A percentile compares a stretch with the other conserved stretches of the same genome.
Conservation (phyloP, 2,329 filamentous ascomycete genomes). For the Periconia macrospinosa region DNA sequence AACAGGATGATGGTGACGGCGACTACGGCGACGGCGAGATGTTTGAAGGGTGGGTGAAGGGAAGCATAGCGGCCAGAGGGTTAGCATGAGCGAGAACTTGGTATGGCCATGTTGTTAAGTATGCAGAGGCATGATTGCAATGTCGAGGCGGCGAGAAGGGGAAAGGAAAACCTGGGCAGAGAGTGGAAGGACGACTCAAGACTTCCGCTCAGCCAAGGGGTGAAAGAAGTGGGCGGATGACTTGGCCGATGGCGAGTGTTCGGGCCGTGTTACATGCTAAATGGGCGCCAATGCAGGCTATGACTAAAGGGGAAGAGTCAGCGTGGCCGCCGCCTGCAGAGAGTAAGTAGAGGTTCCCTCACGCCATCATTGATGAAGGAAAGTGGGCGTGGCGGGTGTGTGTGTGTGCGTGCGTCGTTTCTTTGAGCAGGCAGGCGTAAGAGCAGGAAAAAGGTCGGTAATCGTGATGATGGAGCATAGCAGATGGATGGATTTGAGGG, state of each 20-base stretch:
- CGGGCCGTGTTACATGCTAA: neutral
- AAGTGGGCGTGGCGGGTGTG: neutral
- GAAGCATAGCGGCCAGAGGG: neutral
- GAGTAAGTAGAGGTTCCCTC: neutral
- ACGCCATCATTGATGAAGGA: neutral
- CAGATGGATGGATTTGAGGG: too few relatives aligned
- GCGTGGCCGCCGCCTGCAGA: too few relatives aligned
- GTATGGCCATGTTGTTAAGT: neutral
- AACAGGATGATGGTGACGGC: neutral
- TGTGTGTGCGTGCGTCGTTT: neutral
- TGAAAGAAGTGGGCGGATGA: neutral
- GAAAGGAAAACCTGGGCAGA: neutral
- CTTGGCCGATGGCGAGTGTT: conserved; percentile 1
- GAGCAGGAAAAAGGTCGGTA: neutral
- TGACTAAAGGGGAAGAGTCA: neutral
- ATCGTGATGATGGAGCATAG: neutral
- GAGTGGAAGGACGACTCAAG: conserved; percentile 1
- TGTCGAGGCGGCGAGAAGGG: neutral
- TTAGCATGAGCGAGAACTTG: neutral
- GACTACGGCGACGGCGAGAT: neutral
- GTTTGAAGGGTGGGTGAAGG: neutral
- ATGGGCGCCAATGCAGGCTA: neutral
- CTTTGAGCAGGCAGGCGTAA: too few relatives aligned
- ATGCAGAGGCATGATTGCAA: neutral
- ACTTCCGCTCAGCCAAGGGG: conserved; percentile 4